These are phyloP conservation scores for Chlamydomonas applanata DNA, from an alignment of 139 green algal species.

Conservation along the genomic window DNA sequence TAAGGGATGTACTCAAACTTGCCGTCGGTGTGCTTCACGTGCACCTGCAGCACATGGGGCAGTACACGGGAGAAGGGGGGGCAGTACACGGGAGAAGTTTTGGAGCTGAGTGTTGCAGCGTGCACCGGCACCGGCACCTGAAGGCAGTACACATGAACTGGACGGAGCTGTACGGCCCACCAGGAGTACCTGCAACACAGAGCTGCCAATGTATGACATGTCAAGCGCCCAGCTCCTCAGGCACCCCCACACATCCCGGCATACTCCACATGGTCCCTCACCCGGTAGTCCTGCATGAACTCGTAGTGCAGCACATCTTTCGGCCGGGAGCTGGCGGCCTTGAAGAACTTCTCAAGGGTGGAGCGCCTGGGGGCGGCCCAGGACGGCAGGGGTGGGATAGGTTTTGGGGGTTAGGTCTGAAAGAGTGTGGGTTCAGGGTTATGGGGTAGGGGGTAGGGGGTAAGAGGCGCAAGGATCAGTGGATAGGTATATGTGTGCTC, in stretches of 20 bases:
- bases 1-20: conserved; percentile 91
- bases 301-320: conserved; percentile 88
- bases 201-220: no score
- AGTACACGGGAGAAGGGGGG: background rate
- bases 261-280: no score
- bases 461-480: background rate
- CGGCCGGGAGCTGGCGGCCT: conserved; percentile 70
- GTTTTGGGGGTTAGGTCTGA: background rate
- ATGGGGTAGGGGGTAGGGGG: background rate
- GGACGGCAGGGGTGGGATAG: background rate
- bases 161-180: no score
- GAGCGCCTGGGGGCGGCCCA: background rate
- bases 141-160: no score
- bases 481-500: no score
- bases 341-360: conserved; percentile 83
- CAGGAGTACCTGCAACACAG: no score
- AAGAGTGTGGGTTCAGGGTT: background rate
- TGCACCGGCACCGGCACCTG: no score
- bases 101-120: no score
- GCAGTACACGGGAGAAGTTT: no score
- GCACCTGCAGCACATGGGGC: conserved; percentile 8
- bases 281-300: conserved; percentile 90
- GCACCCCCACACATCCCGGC: no score
- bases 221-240: no score
- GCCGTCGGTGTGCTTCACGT: conserved; percentile 64